Base-by-base conservation (phyloP, 345 rosid genomes). In the Carallia pectinifolia region DNA sequence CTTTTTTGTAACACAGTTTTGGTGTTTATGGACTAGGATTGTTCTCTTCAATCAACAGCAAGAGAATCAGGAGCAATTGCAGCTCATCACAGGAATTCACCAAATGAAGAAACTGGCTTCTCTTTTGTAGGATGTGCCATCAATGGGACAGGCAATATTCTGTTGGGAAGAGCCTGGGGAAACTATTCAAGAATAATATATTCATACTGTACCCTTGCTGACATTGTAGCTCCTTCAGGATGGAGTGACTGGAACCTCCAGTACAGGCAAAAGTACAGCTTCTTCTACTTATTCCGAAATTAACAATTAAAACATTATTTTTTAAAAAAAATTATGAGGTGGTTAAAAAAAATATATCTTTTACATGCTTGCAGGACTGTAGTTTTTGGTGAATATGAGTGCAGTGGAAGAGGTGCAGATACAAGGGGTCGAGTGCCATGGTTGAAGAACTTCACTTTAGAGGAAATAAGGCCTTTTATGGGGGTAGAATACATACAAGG, bases 111-210 rank as follows among this genome's bases (percentile, higher is more conserved):
- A 37, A 85, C 99, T 0, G 99, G 99, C 1, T 95, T 88, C 68
- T 89, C 97, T 6, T 91, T 95, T 72, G 90, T 89, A 2, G 84
- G 88, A 69, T 91, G 99, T 63, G 64, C 61, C 1, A 82, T 91
- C 64, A 76, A 81, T 6, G 97, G 99, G 69, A 87, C 93, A 0
- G 99, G 99, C 17, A 84, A 76, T 69, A 74, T 91, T 67, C 82
- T 76, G 39, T 52, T 95, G 58, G 99, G 99, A 70, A 84, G 97
- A 82, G 97, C 99, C 68, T 95, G 97, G 97, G 99, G 99, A 50
- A 79, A 84, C 73, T 86, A 87, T 62, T 90, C 97, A 3, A 90
- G 91, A 78, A 73, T 62, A 12, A 80, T 95, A 29, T 95, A 90
- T 74, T 86, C 97, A 4, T 76, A 91, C 81, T 91, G 97, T 73